A percentile compares a stretch with the other conserved stretches of the same genome.
phyloP scores from a whole-genome alignment of 139 green algal genomes.

The Chlamydomonas eustigma region DNA sequence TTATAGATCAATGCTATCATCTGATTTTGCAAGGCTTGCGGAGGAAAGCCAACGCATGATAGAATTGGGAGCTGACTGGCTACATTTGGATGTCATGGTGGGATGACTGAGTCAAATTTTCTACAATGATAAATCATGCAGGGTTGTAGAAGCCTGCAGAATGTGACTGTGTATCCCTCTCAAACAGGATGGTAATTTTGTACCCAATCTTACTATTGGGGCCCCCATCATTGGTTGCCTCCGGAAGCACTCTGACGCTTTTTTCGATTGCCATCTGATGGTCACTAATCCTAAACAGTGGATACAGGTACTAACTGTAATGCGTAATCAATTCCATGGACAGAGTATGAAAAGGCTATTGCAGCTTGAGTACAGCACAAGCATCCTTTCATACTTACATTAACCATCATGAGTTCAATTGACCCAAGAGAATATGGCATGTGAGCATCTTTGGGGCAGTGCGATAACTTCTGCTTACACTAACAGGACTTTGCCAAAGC shows the following conservation, averaged over 20 bases:
- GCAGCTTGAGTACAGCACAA: neutral
- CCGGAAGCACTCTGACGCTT: slow-evolving; percentile 70
- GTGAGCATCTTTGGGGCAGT: neutral
- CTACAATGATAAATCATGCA: no score
- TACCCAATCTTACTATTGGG: slow-evolving; percentile 92
- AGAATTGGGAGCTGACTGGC: slow-evolving; percentile 72
- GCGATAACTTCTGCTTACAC: neutral
- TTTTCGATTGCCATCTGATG: slow-evolving; percentile 89
- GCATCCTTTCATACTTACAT: neutral
- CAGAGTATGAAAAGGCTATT: neutral
- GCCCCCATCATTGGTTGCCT: slow-evolving; percentile 77
- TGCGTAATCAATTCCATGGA: no score
- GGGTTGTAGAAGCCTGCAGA: no score
- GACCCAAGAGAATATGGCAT: neutral
- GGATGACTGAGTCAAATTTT: no score
- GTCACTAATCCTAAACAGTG: slow-evolving; percentile 59
- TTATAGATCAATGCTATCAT: slow-evolving; percentile 81
- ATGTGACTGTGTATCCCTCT: slow-evolving; percentile 1
- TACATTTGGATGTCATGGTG: slow-evolving; percentile 64
- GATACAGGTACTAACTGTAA: slow-evolving; percentile 47
- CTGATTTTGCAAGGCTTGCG: slow-evolving; percentile 81
- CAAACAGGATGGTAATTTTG: slow-evolving; percentile 83
- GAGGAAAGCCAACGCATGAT: slow-evolving; percentile 77
- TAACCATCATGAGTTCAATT: neutral
- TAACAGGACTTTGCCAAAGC: slow-evolving; percentile 60